Base-by-base conservation (phyloP, 2,329 filamentous ascomycete species). In the Pezicula radicicola region DNA sequence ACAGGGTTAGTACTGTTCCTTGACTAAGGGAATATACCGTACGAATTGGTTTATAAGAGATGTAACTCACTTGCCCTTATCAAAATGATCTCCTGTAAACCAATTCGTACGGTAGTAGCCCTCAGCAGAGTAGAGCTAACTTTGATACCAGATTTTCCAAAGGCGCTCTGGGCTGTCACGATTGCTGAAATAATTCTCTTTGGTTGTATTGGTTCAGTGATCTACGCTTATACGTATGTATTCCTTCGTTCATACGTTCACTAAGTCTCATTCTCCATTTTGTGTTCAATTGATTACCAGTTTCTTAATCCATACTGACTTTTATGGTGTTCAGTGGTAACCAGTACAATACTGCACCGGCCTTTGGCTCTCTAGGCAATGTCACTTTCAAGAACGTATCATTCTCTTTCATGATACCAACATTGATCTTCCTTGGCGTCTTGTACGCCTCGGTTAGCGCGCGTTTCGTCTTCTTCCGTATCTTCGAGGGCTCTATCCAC, bases 361-460 rank as follows among this genome's bases (percentile, higher is more conserved):
- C 92, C 0, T 97, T 97, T 60, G 91, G 91, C 10, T 92, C 89
- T 1, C 75, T 97, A 19, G 79, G 87, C 40, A 82, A 89, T 44
- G 76, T 81, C 18, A 58, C 87, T 2, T 94, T 87, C 73, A 91
- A 94, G 74, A 96, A 96, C 74, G 79, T 94, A 2, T 82, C 89
- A 0, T 97, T 96, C 71, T 91, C 88, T 12, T 96, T 97, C 75
- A 96, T 96, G 91, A 88, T 97, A 30, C 92, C 92, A 0, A 97
- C 92, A 0, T 79, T 97, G 58, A 91, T 97, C 65, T 97, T 97
- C 75, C 72, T 97, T 4, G 92, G 92, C 7, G 90, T 95, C 0
- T 72, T 97, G 16, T 97, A 97, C 67, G 91, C 92, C 13, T 94
- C 89, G 0, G 90, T 97, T 1, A 92, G 90, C 4, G 88, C 89